Evolutionary conservation across 768 basidiomycete genomes (phyloP), one percentile per base, ranked within the genome.

Genomic region (Paxillus ammoniavirescens): DNA sequence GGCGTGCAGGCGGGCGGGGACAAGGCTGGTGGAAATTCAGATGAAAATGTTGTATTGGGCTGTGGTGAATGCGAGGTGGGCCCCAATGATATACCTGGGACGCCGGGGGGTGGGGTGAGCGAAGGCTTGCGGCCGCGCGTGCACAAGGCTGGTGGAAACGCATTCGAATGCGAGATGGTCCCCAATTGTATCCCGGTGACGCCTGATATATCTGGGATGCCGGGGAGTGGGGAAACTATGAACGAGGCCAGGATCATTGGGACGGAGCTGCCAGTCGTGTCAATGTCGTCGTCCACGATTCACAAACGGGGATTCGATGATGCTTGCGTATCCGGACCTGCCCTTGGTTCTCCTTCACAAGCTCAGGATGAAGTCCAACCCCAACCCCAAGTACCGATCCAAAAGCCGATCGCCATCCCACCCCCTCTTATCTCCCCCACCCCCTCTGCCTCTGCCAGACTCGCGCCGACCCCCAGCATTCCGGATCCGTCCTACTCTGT

Each of bases 41-140:
- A 40, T 30, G 21, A 30, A 38, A 54, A 61, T 5, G 18, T 18
- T 5, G 17, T 2, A 8, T 57, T 55, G 52, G 5, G 2, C 15
- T 26, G 53, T 17, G 60, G 65, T 30, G 56, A 58, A 45, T 56
- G 58, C 13, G 63, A 67, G 31, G 8, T 62, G 6, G 56, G 46
- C 35, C 52, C 60, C 2, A 50, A 55, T 5, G 53, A 55, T 2
- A 23, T 31, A 4, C 15, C 15, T 3, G 26, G 21, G 8, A 28
- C 28, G 5, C n/a, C 41, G 3, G 4, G 3, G n/a, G n/a, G n/a
- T n/a, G n/a, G n/a, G n/a, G n/a, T n/a, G n/a, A n/a, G n/a, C n/a
- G n/a, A n/a, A n/a, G n/a, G n/a, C n/a, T n/a, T n/a, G n/a, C n/a
- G n/a, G n/a, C n/a, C n/a, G n/a, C n/a, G n/a, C n/a, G n/a, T n/a